Base-by-base conservation (phyloP, 2,329 filamentous ascomycete genomes). In the Scleromitrula shiraiana region DNA sequence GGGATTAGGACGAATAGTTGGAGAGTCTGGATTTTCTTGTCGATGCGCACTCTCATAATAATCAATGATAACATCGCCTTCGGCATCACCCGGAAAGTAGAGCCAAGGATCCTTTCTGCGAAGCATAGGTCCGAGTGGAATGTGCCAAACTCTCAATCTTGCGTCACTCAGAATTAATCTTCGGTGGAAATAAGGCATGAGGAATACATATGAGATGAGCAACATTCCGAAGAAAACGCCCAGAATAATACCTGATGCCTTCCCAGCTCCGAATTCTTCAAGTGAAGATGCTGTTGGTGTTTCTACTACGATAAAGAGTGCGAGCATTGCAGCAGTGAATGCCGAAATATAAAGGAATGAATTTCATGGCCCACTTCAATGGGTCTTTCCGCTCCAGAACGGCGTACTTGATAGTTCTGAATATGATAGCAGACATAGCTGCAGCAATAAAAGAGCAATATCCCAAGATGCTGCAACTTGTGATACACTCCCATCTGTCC, bases 321-420 rank as follows among this genome's bases (percentile, higher is more conserved):
- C 50, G 17, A 60, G 50, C 6, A 58, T 46, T 2, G 32, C 33
- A 1, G 43, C 37, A 1, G 43, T 46, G 17, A 46, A 19, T 12
- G 15, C 33, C 17, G n/a, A 89, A 89, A 70, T 82, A 89, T 68
- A 85, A 78, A 8, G 85, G 85, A 2, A 83, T 81, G 43, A 76
- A 82, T 68, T 74, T 88, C 46, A 89, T 76, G 22, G 84, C 83
- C 83, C 82, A 87, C 6, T 72, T 75, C 2, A 86, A 73, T 5
- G 85, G 83, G 65, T 86, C 80, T 66, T 75, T 80, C 64, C 85
- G 83, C 53, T 83, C 65, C 62, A 85, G 83, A 3, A 90, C 83
- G n/a, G 75, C 67, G 26, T 77, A 40, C 71, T 86, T 87, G 71
- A 88, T 83, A 50, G 87, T 71, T 74, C 76, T 73, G 72, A 88